These are phyloP conservation scores for Penicillium freii DNA, from an alignment of 2,329 filamentous ascomycete species.

Conservation along the genomic window DNA sequence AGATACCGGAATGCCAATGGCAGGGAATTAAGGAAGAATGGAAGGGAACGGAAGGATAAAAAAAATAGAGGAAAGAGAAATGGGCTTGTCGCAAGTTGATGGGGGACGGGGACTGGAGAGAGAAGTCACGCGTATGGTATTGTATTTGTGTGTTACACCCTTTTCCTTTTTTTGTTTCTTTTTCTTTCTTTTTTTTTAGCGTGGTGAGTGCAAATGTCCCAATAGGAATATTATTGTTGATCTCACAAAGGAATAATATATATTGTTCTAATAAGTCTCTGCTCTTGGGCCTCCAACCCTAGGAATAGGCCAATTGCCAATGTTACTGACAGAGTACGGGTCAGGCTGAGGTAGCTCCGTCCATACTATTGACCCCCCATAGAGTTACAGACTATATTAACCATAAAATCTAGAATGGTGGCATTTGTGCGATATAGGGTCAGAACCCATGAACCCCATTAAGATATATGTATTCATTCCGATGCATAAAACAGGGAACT, in stretches of 20 bases:
- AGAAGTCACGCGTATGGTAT: slow-evolving; percentile 13
- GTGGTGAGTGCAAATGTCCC: not conserved
- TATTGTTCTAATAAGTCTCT: not conserved
- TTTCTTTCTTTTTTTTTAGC: not conserved
- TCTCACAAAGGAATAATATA: not conserved
- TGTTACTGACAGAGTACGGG: not conserved
- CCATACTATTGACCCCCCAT: slow-evolving; percentile 2
- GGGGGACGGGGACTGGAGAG: not conserved
- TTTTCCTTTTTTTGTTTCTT: not conserved
- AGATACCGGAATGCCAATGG: slow-evolving; percentile 11
- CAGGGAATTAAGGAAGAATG: slow-evolving; percentile 3
- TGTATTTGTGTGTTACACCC: slow-evolving; percentile 10
- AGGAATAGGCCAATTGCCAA: slow-evolving; percentile 1
- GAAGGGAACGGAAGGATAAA: slow-evolving; percentile 5
- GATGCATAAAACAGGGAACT: not conserved
- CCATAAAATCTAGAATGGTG: not conserved
- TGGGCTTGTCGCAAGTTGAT: slow-evolving; percentile 10
- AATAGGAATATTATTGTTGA: not conserved
- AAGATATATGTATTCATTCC: not conserved
- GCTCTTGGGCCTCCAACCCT: not conserved
- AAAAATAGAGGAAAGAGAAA: slow-evolving; percentile 8
- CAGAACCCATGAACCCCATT: not conserved
- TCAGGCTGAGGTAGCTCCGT: slow-evolving; percentile 7
- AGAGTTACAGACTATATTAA: not conserved
- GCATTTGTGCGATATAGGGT: slow-evolving; percentile 7